Percentiles rank a stretch among this genome's conserved stretches.
Evolutionary conservation across 345 rosid genomes (phyloP).

Genomic region (Arabis alpina): DNA sequence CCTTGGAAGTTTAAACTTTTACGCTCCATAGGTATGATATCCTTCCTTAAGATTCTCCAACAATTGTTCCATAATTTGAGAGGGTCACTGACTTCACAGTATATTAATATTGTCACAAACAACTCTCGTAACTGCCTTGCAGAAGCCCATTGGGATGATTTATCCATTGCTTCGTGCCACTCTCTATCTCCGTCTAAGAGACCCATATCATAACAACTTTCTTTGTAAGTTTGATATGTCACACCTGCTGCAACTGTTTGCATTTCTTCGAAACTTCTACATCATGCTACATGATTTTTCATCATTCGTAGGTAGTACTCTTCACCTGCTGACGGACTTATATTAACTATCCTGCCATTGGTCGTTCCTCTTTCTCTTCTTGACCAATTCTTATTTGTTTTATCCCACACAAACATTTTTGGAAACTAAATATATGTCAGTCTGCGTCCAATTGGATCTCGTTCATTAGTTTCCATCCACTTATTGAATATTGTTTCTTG

Average conservation of each 20-base stretch:
- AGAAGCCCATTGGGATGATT: neutral
- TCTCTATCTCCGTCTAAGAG: neutral
- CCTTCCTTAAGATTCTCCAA: neutral
- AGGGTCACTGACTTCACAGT: neutral
- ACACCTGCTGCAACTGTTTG: neutral
- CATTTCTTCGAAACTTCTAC: neutral
- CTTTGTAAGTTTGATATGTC: neutral
- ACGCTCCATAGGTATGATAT: neutral
- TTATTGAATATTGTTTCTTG: no score
- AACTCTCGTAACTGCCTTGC: neutral
- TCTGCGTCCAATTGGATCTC: no score
- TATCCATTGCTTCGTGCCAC: neutral
- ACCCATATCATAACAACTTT: neutral
- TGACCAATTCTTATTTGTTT: no score
- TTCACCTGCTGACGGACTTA: neutral
- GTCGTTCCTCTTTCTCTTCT: neutral
- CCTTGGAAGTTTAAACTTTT: neutral
- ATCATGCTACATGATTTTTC: neutral
- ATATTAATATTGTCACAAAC: neutral
- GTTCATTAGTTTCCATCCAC: no score
- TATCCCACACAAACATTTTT: neutral
- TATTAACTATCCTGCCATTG: neutral
- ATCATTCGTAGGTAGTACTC: neutral
- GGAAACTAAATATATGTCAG: no score
- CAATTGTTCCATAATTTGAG: neutral